A percentile compares a stretch with the other conserved stretches of the same genome.
These are phyloP conservation scores for Globisporangium mamillatum DNA, from an alignment of 352 stramenopile genomes.

Conservation along the genomic window DNA sequence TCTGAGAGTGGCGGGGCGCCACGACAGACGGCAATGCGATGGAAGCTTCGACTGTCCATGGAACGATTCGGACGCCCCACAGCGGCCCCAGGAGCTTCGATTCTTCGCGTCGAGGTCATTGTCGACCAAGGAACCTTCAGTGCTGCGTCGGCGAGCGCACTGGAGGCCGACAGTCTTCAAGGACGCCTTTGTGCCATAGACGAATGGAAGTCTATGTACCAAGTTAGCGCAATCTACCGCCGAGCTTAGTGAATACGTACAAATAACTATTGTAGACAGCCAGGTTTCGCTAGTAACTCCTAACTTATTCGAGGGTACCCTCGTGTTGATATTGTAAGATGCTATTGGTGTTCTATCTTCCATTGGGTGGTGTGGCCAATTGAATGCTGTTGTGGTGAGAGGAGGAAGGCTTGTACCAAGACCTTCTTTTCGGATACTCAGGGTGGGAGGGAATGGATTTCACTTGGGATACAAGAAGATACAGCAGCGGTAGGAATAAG, in stretches of 20 bases:
- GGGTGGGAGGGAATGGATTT: background rate
- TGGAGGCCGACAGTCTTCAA: background rate
- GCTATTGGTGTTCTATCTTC: background rate
- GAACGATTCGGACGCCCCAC: slow-evolving; percentile 12
- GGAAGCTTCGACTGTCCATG: slow-evolving; percentile 8
- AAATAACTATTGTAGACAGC: background rate
- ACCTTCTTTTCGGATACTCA: background rate
- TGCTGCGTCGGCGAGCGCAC: background rate
- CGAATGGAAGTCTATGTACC: slow-evolving; percentile 8
- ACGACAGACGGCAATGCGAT: slow-evolving; percentile 8
- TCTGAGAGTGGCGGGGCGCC: background rate
- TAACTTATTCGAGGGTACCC: background rate
- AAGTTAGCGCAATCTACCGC: slow-evolving; percentile 5
- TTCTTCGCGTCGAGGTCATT: slow-evolving; percentile 4
- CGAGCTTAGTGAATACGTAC: background rate
- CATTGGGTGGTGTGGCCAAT: background rate
- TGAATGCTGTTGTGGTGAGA: background rate
- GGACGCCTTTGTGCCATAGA: background rate
- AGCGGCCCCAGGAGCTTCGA: background rate
- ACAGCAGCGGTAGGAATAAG: too few relatives aligned
- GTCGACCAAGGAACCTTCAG: background rate
- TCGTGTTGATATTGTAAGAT: background rate
- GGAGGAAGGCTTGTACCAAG: background rate
- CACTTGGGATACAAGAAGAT: background rate
- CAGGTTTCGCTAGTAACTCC: background rate